These are phyloP conservation scores for Ilex paraguariensis DNA, from an alignment of 305 asterid species.

Conservation along the genomic window DNA sequence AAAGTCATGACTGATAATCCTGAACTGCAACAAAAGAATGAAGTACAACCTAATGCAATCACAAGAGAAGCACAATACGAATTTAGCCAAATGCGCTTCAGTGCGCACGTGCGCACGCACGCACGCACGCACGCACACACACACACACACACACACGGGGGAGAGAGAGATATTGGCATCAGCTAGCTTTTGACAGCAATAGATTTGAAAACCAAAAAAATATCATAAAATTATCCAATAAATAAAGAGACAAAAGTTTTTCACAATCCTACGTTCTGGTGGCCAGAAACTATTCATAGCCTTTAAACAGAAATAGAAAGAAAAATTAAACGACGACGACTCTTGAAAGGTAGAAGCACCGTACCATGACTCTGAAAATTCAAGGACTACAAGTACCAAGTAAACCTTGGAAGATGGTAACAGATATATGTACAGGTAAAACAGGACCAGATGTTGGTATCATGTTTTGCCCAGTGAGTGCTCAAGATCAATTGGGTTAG, in stretches of 20 bases:
- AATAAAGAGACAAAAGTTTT: conserved; percentile 26
- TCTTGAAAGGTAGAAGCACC: conserved; percentile 30
- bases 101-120: too few species aligned
- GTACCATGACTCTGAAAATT: conserved; percentile 25
- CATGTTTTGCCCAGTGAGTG: conserved; percentile 99
- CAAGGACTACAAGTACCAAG: conserved; percentile 35
- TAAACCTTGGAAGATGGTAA: conserved; percentile 45
- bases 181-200: too few species aligned
- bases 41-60: too few species aligned
- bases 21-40: too few species aligned
- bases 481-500: conserved; percentile 84
- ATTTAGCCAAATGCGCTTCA: too few species aligned
- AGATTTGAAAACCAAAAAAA: neutral
- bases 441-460: conserved; percentile 71
- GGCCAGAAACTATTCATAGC: conserved; percentile 34
- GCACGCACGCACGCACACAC: too few species aligned
- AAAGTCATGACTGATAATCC: too few species aligned
- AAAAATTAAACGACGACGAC: conserved; percentile 31
- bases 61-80: too few species aligned
- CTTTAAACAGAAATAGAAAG: conserved; percentile 29
- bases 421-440: conserved; percentile 53
- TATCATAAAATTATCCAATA: conserved; percentile 32
- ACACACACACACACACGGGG: too few species aligned
- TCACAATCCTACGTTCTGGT: conserved; percentile 41
- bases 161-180: too few species aligned